These are phyloP conservation scores for Rhodotorula diobovata DNA, from an alignment of 768 basidiomycete species.

Conservation along the genomic window DNA sequence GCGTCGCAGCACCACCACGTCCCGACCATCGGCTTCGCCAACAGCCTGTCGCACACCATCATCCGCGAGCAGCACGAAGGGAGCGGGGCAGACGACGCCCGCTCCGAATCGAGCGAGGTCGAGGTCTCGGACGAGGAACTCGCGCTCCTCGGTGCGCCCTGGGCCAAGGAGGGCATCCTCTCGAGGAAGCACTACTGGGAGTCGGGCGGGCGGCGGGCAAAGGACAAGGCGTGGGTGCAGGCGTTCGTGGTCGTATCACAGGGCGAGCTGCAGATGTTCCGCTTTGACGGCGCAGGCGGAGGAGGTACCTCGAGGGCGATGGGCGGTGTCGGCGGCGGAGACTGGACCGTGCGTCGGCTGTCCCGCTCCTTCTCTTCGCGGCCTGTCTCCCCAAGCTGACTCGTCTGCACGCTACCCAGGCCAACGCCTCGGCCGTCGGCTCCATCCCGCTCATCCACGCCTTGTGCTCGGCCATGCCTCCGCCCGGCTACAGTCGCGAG, in stretches of 20 bases:
- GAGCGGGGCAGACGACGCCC: conserved; percentile 58
- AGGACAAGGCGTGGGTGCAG: conserved; percentile 85
- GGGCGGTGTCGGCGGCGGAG: conserved; percentile 72
- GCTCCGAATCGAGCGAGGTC: conserved; percentile 57
- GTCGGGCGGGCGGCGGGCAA: conserved; percentile 70
- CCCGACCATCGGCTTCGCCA: conserved; percentile 91
- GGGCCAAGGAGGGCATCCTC: conserved; percentile 98
- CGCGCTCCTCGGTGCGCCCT: conserved; percentile 88
- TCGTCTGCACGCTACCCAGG: conserved; percentile 55
- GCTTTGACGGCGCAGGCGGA: conserved; percentile 62
- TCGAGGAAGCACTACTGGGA: conserved; percentile 95
- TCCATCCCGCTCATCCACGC: conserved; percentile 79
- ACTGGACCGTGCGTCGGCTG: conserved; percentile 78
- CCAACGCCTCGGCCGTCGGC: conserved; percentile 82
- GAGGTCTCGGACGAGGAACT: conserved; percentile 72
- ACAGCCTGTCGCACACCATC: conserved; percentile 93
- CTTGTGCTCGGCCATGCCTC: conserved; percentile 76
- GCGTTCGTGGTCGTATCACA: conserved; percentile 94
- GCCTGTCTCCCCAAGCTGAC: background rate
- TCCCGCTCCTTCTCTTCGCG: background rate
- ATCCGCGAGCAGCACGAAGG: conserved; percentile 88
- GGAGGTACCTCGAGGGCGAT: background rate
- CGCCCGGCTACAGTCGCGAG: conserved; percentile 83
- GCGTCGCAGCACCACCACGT: conserved; percentile 43
- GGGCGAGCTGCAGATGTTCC: conserved; percentile 93